Base-by-base conservation (phyloP, 1,139 yeast species). In the Saccharomyces pastorianus region DNA sequence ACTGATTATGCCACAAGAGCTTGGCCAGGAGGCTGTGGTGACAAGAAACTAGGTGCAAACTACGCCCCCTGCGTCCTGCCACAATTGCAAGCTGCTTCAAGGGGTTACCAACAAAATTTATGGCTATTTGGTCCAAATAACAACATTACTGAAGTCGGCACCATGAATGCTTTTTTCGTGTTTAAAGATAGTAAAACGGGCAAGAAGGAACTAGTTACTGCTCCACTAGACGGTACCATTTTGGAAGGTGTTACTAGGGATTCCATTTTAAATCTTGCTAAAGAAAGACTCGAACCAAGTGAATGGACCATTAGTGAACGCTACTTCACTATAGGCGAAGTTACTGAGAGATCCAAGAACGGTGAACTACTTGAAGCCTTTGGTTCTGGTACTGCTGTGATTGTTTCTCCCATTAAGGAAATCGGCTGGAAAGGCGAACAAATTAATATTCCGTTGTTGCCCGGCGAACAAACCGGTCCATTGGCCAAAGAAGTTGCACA, bases 21-120 rank as follows among this genome's bases (percentile, higher is more conserved):
- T 14, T 93, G 98, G 98, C 98, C 98, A 66, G 96, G 96, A 67
- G 99, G 98, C 71, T 90, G 84, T 60, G 99, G 99, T 73, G 85
- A 90, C 78, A 85, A 83, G 73, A 93, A 93, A 76, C 81, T 93
- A 65, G 99, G 99, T 71, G 98, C 96, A 57, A 93, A 93, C 76
- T 93, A 93, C 70, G 98, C 97, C 47, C 96, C 98, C 55, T 87
- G 96, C 71, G 82, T 91, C 67, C 79, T 81, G 67, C 97, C 98
- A 31, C 96, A 88, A 75, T 75, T 81, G 63, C 82, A 84, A 73
- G 98, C 99, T 52, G 96, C 96, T 53, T 67, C 77, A 48, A 81
- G 87, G 68, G 99, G 99, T 49, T 91, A 84, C 77, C 91, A 87
- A 70, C 99, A 93, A 75, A 90, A 91, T 77, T 77, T 93, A 71